Base-by-base conservation (phyloP, 2,329 filamentous ascomycete genomes). In the Scolecobasidium constrictum region DNA sequence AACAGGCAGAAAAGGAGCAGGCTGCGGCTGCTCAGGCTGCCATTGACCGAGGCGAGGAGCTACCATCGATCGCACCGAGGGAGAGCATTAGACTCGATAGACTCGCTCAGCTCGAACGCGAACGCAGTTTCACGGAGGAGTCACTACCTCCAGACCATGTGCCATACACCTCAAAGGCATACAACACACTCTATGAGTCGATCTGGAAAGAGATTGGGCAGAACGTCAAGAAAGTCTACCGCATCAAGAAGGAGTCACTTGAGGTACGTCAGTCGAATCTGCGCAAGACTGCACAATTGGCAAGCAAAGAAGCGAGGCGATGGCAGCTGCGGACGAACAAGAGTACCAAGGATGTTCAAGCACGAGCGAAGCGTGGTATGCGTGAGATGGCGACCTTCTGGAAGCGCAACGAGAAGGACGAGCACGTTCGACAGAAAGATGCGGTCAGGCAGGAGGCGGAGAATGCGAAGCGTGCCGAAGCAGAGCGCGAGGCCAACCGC, bases 321-420 rank as follows among this genome's bases (percentile, higher is more conserved):
- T 98, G 92, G 92, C 93, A 98, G 62, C 77, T 93, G 47, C 83
- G 87, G 34, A 98, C 92, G 42, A 98, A 98, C 70, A 96, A 98
- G 73, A 93, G 88, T 57, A 92, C 85, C 61, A 98, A 98, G 63
- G 92, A 98, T 62, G 84, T 94, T 3, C 92, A 96, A 60, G 92
- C 92, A 34, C 80, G 92, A 38, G 92, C 92, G 46, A 98, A 98
- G 72, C 83, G 92, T 52, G 90, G 90, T 46, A 98, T 98, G 92
- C 80, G 92, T 59, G 92, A 98, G 65, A 98, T 98, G 92, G 92
- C 95, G 76, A 80, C 85, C 45, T 98, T 96, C 73, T 98, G 92
- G 92, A 96, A 96, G 66, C 83, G 90, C 45, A 98, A 98, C 60
- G 92, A 98, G 63, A 83, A 90, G 42, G 92, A 98, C 59, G 92